A percentile compares a stretch with the other conserved stretches of the same genome.
phyloP scores from a whole-genome alignment of 305 asterid genomes.

The Plantago coronopus region DNA sequence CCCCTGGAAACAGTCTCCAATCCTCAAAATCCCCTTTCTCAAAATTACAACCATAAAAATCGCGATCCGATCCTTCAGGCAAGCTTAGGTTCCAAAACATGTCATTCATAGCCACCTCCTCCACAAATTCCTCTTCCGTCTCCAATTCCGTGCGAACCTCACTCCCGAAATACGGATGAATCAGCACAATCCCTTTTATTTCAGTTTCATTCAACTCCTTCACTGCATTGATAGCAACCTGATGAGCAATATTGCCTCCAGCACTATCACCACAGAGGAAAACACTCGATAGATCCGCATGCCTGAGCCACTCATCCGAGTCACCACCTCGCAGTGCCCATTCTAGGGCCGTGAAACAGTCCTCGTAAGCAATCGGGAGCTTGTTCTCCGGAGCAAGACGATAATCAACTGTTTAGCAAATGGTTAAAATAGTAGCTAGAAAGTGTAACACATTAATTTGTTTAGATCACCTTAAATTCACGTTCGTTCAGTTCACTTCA shows the following conservation, averaged over 20 bases:
- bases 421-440: too few relatives aligned
- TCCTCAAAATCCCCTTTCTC: constrained; percentile 31
- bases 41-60: constrained; percentile 57
- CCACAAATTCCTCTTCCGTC: constrained; percentile 32
- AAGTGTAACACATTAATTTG: too few relatives aligned
- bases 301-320: constrained; percentile 42
- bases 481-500: too few relatives aligned
- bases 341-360: constrained; percentile 46
- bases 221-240: constrained; percentile 34
- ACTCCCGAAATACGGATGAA: constrained; percentile 80
- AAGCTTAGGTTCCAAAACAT: constrained; percentile 73
- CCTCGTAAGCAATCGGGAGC: constrained; percentile 67
- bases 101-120: constrained; percentile 49
- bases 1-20: constrained; percentile 49
- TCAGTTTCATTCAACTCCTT: neutral
- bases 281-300: constrained; percentile 43
- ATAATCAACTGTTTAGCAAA: constrained; percentile 44
- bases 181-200: constrained; percentile 56
- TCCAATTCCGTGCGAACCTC: constrained; percentile 47
- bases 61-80: constrained; percentile 50
- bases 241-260: constrained; percentile 78
- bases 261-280: constrained; percentile 83
- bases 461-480: too few relatives aligned
- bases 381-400: constrained; percentile 76
- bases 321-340: constrained; percentile 34